These are phyloP conservation scores for Paraurostyla sp. DNA, from an alignment of 73 alveolate genomes.

Conservation along the genomic window DNA sequence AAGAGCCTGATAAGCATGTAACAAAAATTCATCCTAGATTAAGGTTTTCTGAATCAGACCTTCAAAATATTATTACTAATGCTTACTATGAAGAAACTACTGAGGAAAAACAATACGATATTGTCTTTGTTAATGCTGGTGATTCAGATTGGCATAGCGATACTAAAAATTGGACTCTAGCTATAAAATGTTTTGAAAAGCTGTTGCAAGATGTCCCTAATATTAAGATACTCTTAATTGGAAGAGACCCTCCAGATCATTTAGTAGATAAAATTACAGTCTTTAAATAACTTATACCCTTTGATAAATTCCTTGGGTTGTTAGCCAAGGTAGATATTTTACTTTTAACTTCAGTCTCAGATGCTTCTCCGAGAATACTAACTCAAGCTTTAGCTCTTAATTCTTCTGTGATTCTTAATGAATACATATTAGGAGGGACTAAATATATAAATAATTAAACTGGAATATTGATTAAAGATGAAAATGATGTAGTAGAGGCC, in stretches of 20 bases:
- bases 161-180: slow-evolving; percentile 1
- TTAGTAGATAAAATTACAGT: not conserved
- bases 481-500: not conserved
- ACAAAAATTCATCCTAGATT: not conserved
- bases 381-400: slow-evolving; percentile 2
- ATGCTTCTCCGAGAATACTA: slow-evolving; percentile 32
- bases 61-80: not conserved
- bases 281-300: not conserved
- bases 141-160: slow-evolving; percentile 3
- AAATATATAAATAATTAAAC: slow-evolving; percentile 3
- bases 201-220: not conserved
- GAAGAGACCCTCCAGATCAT: slow-evolving; percentile 17
- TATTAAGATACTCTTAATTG: not conserved
- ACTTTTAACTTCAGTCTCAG: not conserved
- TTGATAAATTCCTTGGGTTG: not conserved
- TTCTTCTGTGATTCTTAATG: not conserved
- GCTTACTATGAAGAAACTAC: not conserved
- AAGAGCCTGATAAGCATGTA: not conserved
- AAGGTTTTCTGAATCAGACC: not conserved
- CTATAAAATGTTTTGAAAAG: not conserved
- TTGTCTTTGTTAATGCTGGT: not conserved
- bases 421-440: slow-evolving; percentile 6
- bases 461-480: not conserved
- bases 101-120: not conserved
- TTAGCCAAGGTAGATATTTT: not conserved